Evolutionary conservation across 495 filamentous ascomycete genomes (phyloP).

Genomic region (Penicillium lividum): DNA sequence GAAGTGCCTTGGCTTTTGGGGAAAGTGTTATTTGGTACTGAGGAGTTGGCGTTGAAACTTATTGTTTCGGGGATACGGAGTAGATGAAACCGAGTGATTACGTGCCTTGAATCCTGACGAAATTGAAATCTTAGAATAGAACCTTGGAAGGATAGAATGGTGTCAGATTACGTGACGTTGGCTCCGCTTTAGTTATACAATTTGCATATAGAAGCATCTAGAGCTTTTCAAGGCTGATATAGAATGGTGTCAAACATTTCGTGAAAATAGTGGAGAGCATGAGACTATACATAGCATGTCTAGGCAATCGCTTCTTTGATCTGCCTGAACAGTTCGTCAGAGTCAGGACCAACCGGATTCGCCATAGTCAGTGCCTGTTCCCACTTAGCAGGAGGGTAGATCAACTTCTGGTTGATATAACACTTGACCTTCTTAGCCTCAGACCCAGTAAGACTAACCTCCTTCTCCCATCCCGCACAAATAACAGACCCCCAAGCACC

Average conservation of each 20-base stretch:
- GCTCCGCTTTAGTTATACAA: background rate
- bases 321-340: constrained; percentile 17
- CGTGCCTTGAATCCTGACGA: background rate
- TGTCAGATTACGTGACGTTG: background rate
- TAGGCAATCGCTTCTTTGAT: constrained; percentile 15
- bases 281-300: background rate
- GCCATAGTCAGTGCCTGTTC: constrained; percentile 22
- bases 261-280: background rate
- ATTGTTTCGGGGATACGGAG: background rate
- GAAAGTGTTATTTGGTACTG: background rate
- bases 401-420: constrained; percentile 18
- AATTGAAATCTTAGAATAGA: background rate
- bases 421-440: constrained; percentile 15
- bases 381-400: constrained; percentile 15
- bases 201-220: background rate
- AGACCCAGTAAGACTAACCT: constrained; percentile 12
- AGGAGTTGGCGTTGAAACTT: background rate
- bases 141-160: background rate
- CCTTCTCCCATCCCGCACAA: constrained; percentile 10
- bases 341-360: constrained; percentile 16
- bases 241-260: background rate
- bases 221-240: background rate
- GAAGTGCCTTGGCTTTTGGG: background rate
- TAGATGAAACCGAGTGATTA: constrained; percentile 5
- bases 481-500: constrained; percentile 15